These are phyloP conservation scores for Penicillium longicatenatum DNA, from an alignment of 495 filamentous ascomycete species.

Conservation along the genomic window DNA sequence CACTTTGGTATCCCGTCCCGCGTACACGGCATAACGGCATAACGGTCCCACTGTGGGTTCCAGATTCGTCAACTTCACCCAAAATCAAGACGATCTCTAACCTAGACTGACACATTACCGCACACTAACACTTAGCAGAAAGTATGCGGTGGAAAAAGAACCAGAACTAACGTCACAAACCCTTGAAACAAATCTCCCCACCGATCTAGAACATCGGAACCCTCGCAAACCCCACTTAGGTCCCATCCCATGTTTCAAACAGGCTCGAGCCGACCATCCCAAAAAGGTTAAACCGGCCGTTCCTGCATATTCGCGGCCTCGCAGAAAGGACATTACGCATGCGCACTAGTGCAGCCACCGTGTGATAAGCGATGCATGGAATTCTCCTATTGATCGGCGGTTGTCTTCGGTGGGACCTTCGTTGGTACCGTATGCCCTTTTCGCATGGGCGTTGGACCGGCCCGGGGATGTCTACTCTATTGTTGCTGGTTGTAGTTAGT, in stretches of 20 bases:
- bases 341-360: neutral
- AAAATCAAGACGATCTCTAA: neutral
- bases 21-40: slow-evolving; percentile 7
- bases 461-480: neutral
- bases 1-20: neutral
- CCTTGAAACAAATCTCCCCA: neutral
- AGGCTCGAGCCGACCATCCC: neutral
- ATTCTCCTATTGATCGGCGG: neutral
- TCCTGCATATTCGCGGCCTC: slow-evolving; percentile 6
- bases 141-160: neutral
- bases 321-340: neutral
- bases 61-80: neutral
- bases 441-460: neutral
- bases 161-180: too few relatives aligned
- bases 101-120: too few relatives aligned
- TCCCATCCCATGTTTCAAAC: neutral
- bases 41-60: neutral
- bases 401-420: neutral
- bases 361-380: neutral
- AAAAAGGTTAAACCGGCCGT: slow-evolving; percentile 1
- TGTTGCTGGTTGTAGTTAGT: neutral
- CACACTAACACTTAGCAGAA: neutral
- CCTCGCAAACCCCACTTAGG: neutral
- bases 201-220: neutral
- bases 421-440: neutral